These are phyloP conservation scores for Boletus edulis DNA, from an alignment of 768 basidiomycete species.

Conservation along the genomic window DNA sequence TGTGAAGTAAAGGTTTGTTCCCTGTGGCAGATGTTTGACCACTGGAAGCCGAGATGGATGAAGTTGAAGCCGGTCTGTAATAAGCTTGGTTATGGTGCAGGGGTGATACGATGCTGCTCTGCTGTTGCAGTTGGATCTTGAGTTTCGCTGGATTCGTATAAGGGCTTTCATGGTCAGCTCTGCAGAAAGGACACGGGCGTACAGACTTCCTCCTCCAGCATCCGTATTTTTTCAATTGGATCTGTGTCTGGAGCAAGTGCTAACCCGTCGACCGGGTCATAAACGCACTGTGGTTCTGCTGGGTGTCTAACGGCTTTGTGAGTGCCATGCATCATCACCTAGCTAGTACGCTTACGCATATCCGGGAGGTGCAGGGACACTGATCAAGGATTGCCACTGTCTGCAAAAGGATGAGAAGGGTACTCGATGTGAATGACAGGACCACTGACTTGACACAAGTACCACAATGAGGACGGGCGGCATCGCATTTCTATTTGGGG, in stretches of 20 bases:
- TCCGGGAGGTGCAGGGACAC: constrained; percentile 82
- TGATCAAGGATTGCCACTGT: constrained; percentile 78
- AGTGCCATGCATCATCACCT: background rate
- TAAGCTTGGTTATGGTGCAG: constrained; percentile 14
- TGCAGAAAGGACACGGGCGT: constrained; percentile 18
- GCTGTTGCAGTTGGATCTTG: constrained; percentile 59
- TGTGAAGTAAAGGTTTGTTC: constrained; percentile 2
- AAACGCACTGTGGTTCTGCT: constrained; percentile 79
- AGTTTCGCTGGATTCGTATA: constrained; percentile 49
- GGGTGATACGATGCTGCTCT: constrained; percentile 36
- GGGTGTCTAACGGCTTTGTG: constrained; percentile 57
- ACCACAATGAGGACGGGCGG: constrained; percentile 78
- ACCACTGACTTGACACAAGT: constrained; percentile 80
- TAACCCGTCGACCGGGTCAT: constrained; percentile 84
- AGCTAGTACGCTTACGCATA: constrained; percentile 58
- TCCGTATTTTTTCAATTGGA: constrained; percentile 73
- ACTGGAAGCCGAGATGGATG: constrained; percentile 21
- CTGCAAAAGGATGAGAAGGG: constrained; percentile 35
- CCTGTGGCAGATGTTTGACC: constrained; percentile 8
- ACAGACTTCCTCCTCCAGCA: constrained; percentile 79
- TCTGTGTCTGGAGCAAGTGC: constrained; percentile 74
- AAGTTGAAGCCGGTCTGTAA: constrained; percentile 20
- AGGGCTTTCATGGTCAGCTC: constrained; percentile 4
- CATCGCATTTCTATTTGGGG: constrained; percentile 75
- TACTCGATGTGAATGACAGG: background rate